Base-by-base conservation (phyloP, 257 asterid genomes). In the Striga asiatica region DNA sequence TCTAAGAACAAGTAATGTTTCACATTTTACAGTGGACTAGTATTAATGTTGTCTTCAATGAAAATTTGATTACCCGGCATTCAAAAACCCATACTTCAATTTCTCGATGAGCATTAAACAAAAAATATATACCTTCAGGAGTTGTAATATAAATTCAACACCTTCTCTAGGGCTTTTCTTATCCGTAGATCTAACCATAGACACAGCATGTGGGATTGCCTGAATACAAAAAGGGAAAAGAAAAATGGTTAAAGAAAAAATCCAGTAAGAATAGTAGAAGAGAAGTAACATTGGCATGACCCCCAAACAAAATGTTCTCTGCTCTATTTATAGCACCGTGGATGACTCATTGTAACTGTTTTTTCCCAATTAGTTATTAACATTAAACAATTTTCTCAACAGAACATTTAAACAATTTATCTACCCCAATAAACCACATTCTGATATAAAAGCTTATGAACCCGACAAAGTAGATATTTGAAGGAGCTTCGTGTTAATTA, bases 111-210 rank as follows among this genome's bases (percentile, higher is more conserved):
- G 21, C 29, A 48, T 31, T 61, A 60, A 38, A 27, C n/a, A 56
- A 62, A 48, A 65, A 28, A 55, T 41, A 14, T 6, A 48, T 79
- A 92, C 99, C 99, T 88, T 92, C 76, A 92, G 58, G 67, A 92
- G 97, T 74, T 88, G 95, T 76, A 84, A 81, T 74, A 92, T 70
- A 64, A 92, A 92, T 77, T 92, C 97, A 69, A 92, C 95, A 69
- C 97, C 97, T 77, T 92, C 99, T 71, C 93, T 84, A 22, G 97
- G 97, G 73, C 99, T 92, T 78, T 77, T 92, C 71, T 77, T 77
- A 64, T 92, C 95, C 29, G 91, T 73, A 55, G 93, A 70, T 62
- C 94, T 83, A 62, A 92, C 91, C 82, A 71, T 78, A 58, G 99
- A 93, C 66, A 92, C 69, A 66, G 97, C 95, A 72, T 77, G 89